phyloP scores from a whole-genome alignment of 2,329 filamentous ascomycete species.

The Trichoderma oligosporum region DNA sequence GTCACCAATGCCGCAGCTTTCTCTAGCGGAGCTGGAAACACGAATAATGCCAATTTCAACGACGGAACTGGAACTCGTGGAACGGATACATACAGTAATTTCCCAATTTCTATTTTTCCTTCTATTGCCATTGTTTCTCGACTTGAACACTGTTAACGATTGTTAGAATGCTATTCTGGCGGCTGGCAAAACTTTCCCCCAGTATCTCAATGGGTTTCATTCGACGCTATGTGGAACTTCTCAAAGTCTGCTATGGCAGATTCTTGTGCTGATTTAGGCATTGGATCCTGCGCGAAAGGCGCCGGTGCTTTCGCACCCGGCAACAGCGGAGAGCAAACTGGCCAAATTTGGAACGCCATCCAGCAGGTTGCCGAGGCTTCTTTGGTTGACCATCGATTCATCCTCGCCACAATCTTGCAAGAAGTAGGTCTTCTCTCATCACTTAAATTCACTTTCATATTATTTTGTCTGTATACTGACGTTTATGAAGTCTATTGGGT shows the following conservation, averaged over 20 bases:
- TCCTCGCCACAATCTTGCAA: conserved; percentile 12
- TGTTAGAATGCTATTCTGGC: conserved; percentile 2
- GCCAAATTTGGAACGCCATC: conserved; percentile 6
- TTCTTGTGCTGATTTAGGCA: background rate
- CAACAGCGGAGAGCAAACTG: conserved; percentile 6
- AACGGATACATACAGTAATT: conserved; percentile 3
- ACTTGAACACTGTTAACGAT: background rate
- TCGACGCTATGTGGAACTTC: conserved; percentile 13
- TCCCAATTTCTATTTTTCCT: background rate
- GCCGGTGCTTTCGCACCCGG: conserved; percentile 4
- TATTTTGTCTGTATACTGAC: background rate
- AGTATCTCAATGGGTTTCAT: conserved; percentile 1
- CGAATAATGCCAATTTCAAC: conserved; percentile 4
- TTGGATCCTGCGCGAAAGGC: conserved; percentile 1
- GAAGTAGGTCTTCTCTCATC: background rate
- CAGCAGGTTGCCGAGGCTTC: conserved; percentile 9
- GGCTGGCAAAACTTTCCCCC: conserved; percentile 3
- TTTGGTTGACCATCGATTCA: conserved; percentile 8
- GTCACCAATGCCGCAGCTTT: conserved; percentile 5
- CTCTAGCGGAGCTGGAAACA: conserved; percentile 9
- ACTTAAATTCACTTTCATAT: background rate
- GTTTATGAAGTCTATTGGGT: conserved; percentile 39
- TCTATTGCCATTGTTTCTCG: too few relatives aligned
- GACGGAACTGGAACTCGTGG: conserved; percentile 5
- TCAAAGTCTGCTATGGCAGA: conserved; percentile 6